Conservation (phyloP, 441 rosid species). For the Mallotus japonicus region DNA sequence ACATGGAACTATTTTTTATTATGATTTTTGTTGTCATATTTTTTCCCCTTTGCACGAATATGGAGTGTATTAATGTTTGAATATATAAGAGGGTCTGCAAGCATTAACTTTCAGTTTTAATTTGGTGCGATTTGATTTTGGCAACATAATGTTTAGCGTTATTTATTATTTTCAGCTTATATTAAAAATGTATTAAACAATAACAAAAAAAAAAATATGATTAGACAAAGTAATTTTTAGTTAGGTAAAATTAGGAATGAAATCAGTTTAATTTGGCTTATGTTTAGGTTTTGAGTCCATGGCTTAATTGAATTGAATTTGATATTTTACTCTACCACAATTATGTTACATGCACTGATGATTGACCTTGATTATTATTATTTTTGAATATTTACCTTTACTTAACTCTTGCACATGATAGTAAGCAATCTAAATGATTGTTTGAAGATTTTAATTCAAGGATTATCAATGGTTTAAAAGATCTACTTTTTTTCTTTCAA, state of each 20-base stretch:
- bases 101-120: too few relatives aligned
- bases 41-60: too few relatives aligned
- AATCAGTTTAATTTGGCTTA: neutral
- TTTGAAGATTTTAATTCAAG: too few relatives aligned
- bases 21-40: too few relatives aligned
- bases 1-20: too few relatives aligned
- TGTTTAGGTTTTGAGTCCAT: neutral
- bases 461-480: too few relatives aligned
- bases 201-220: too few relatives aligned
- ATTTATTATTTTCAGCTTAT: neutral
- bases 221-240: neutral
- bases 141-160: neutral
- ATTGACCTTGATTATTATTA: neutral
- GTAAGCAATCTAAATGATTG: neutral
- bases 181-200: too few relatives aligned
- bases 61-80: too few relatives aligned
- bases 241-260: neutral
- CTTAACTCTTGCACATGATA: neutral
- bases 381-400: neutral
- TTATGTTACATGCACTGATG: neutral
- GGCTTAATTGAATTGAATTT: neutral
- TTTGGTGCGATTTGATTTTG: too few relatives aligned
- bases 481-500: too few relatives aligned
- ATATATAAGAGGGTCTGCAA: too few relatives aligned
- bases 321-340: neutral